Evolutionary conservation across 2,329 filamentous ascomycete genomes (phyloP).

Genomic region (Ophiostoma triangulosporum): DNA sequence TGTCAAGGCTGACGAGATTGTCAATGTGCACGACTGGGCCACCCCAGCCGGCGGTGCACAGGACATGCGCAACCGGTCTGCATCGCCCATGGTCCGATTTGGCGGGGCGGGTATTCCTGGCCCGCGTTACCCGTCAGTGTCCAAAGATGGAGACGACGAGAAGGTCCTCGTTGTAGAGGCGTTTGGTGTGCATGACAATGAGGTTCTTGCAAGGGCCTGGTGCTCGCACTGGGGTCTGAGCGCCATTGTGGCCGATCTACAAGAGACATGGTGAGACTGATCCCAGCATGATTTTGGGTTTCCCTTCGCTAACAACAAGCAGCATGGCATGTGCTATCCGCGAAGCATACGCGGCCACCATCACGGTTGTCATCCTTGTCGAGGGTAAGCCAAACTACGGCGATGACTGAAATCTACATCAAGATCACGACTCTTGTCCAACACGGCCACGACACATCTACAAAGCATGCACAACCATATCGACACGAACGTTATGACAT

Average conservation of each 20-base stretch:
- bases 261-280: slow-evolving; percentile 47
- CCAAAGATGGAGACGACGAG: slow-evolving; percentile 38
- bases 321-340: slow-evolving; percentile 61
- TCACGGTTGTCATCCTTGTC: slow-evolving; percentile 59
- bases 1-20: slow-evolving; percentile 50
- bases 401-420: slow-evolving; percentile 9
- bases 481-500: neutral
- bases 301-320: neutral
- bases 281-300: neutral
- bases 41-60: slow-evolving; percentile 14
- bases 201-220: slow-evolving; percentile 65
- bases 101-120: slow-evolving; percentile 10
- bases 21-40: slow-evolving; percentile 54
- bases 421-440: neutral
- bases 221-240: slow-evolving; percentile 62
- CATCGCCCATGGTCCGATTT: slow-evolving; percentile 11
- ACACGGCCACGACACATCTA: neutral
- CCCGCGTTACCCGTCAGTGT: slow-evolving; percentile 10
- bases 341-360: slow-evolving; percentile 60
- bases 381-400: slow-evolving; percentile 22
- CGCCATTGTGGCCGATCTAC: slow-evolving; percentile 55
- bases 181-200: slow-evolving; percentile 60
- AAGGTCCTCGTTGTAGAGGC: slow-evolving; percentile 60
- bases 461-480: neutral
- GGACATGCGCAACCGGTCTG: slow-evolving; percentile 14